Conservation (phyloP, 2,329 filamentous ascomycete species). For the Endoconidiophora laricicola region DNA sequence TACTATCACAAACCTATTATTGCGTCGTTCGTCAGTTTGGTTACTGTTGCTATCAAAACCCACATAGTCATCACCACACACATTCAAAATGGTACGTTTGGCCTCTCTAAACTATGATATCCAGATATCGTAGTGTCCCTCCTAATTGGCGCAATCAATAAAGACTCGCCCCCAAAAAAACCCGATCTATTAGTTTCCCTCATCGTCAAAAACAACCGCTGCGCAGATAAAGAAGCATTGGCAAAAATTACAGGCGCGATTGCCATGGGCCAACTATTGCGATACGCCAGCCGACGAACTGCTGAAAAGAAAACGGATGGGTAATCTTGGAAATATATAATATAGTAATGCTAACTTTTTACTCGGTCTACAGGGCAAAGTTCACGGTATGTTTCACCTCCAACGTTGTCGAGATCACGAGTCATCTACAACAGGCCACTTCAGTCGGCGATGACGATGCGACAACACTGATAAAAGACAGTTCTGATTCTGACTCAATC, state of each 20-base stretch:
- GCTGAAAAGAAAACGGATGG: no score
- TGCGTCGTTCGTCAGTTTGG: slow-evolving; percentile 8
- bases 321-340: neutral
- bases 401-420: neutral
- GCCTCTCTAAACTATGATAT: no score
- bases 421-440: neutral
- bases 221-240: no score
- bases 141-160: no score
- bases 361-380: slow-evolving; percentile 12
- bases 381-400: slow-evolving; percentile 13
- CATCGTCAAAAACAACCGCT: no score
- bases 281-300: no score
- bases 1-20: neutral
- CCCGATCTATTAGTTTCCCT: no score
- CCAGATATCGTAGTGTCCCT: no score
- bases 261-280: no score
- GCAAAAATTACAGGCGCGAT: no score
- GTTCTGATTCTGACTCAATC: slow-evolving; percentile 4
- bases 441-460: neutral
- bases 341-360: slow-evolving; percentile 6
- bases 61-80: slow-evolving; percentile 11
- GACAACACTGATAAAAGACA: no score
- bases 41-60: slow-evolving; percentile 11
- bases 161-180: no score
- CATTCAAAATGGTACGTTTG: slow-evolving; percentile 11